Conservation (phyloP, 2,329 filamentous ascomycete species). For the Colletotrichum sp. region DNA sequence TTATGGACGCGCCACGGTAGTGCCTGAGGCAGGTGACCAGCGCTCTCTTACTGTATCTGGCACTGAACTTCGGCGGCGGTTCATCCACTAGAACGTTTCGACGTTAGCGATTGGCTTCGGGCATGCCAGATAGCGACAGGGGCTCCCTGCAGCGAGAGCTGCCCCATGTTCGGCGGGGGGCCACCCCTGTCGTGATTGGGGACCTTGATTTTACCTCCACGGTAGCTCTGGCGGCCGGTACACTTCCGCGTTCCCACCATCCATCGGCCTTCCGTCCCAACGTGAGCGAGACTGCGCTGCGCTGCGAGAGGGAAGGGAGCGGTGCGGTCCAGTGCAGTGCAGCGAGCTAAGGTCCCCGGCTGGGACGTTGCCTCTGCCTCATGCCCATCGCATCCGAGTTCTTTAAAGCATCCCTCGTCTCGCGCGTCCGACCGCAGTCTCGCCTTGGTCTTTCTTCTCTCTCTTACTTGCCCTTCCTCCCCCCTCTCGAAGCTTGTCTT, state of each 20-base stretch:
- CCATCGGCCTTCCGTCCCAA: not conserved
- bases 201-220: not conserved
- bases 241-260: not conserved
- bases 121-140: conserved; percentile 2
- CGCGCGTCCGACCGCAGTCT: not conserved
- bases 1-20: not conserved
- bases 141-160: not conserved
- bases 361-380: conserved; percentile 16
- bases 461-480: conserved; percentile 3
- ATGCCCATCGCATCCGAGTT: conserved; percentile 1
- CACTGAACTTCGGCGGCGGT: not conserved
- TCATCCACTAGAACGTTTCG: conserved; percentile 10
- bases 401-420: conserved; percentile 16
- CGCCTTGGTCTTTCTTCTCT: not conserved
- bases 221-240: not conserved
- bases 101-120: conserved; percentile 11
- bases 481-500: conserved; percentile 4
- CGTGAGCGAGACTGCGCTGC: not conserved
- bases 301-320: not conserved
- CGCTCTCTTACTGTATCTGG: conserved; percentile 1
- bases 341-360: not conserved
- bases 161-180: not conserved
- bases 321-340: not conserved
- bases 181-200: not conserved
- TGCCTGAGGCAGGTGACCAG: conserved; percentile 9